phyloP scores from a whole-genome alignment of 257 asterid genomes.

The Eucommia ulmoides region DNA sequence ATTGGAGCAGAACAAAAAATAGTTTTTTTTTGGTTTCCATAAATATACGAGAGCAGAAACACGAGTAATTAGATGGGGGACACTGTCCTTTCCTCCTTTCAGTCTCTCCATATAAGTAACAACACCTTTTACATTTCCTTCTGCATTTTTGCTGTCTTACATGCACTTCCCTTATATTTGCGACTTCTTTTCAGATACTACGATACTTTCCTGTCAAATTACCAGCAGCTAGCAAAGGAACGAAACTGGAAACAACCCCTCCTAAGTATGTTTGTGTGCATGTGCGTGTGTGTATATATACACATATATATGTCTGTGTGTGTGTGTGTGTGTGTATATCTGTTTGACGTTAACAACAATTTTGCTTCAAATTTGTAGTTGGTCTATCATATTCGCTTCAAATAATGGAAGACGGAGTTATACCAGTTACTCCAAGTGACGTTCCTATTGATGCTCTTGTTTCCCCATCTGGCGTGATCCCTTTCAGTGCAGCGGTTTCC shows the following conservation, averaged over 20 bases:
- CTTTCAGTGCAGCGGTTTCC: conserved; percentile 42
- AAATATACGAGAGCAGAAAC: too few relatives aligned
- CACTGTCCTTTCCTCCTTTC: too few relatives aligned
- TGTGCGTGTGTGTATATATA: too few relatives aligned
- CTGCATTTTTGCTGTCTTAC: too few relatives aligned
- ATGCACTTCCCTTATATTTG: too few relatives aligned
- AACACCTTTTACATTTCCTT: too few relatives aligned
- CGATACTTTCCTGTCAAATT: conserved; percentile 61
- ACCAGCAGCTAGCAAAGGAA: conserved; percentile 52
- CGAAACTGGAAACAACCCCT: conserved; percentile 79
- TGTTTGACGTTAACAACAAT: conserved; percentile 2
- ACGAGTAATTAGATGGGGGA: too few relatives aligned
- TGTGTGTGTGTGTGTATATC: not conserved
- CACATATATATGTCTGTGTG: too few relatives aligned
- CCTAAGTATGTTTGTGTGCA: conserved; percentile 45
- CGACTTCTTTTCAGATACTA: too few relatives aligned
- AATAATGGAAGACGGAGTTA: conserved; percentile 56
- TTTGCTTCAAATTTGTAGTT: conserved; percentile 25
- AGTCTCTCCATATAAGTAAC: too few relatives aligned
- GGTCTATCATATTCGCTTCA: conserved; percentile 79
- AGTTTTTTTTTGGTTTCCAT: too few relatives aligned
- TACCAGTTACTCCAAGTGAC: conserved; percentile 74
- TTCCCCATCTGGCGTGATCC: conserved; percentile 61
- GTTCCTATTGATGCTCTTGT: conserved; percentile 67
- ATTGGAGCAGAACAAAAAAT: too few relatives aligned